Evolutionary conservation across 1,139 yeast species (phyloP), one percentile per base, ranked within the genome.

Genomic region (Zygoascus hellenicus): DNA sequence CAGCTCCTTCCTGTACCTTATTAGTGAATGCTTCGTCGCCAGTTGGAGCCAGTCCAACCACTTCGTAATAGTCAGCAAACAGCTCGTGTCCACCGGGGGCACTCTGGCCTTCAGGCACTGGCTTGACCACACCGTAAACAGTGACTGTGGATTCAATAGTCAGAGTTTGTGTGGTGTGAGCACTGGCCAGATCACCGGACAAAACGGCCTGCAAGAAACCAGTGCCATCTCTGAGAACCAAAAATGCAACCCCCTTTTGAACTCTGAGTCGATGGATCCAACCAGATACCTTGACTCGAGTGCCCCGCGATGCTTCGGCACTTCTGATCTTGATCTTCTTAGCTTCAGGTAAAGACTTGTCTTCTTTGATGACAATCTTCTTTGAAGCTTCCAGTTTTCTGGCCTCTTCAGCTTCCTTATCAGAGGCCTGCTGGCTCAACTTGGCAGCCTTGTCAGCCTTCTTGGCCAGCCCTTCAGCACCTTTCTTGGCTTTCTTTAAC

Each of bases 1-100:
- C 98, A 34, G 97, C 90, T 56, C 80, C 81, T 70, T 90, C 97
- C 65, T 85, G 94, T 50, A 92, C 81, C 71, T 84, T 86, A 82
- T 94, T 94, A 62, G 96, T 79, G 74, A 94, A 84, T 5, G 98
- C 81, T 42, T 90, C 97, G 45, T 88, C 96, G 48, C 98, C 99
- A 53, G 92, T 73, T 58, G 99, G 99, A 38, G 99, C 98, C 56
- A 86, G 76, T 47, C 97, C 96, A 51, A 90, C 75, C 47, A 94
- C 74, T 66, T 83, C 82, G 68, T 88, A 94, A 72, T 76, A 92
- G 68, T 92, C 98, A 48, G 84, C 97, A 56, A 77, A 76, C 60
- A 94, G 77, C 71, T 94, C 99, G 56, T 92, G 95, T 50, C 96
- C 96, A 54, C 97, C 98, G 51, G 97, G 97, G 5, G 98, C 99